Base-by-base conservation (phyloP, 352 stramenopile genomes). In the Globisporangium parvum region DNA sequence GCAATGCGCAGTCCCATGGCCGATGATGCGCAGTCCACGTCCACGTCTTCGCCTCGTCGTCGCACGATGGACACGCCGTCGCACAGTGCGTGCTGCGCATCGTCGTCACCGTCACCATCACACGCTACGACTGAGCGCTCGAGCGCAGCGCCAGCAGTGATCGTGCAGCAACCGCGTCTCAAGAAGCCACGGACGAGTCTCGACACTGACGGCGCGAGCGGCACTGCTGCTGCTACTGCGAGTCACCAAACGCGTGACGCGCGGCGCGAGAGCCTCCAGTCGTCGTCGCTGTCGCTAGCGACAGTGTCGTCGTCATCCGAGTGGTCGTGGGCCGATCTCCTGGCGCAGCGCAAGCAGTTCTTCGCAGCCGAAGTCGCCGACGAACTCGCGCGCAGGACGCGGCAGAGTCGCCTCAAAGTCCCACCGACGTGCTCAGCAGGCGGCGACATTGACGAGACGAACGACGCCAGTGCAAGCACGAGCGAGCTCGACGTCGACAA, bases 291-390 rank as follows among this genome's bases (percentile, higher is more conserved):
- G 24, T 33, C 26, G 15, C 42, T 12, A 21, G 10, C 21, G 18
- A 51, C 28, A 28, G n/a, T 6, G 18, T 46, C 41, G 18, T 37
- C 53, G 46, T 24, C 51, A 2, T 37, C 33, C 41, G 42, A 68
- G 41, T 86, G 71, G 73, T 77, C 71, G 39, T 63, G 80, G 35
- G 48, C 60, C 6, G 67, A 81, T 39, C 72, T 84, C 64, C 23
- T 60, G 21, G 62, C 64, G 26, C 66, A 76, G 31, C 65, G 73
- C 23, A 51, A 71, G 31, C 60, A 68, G 21, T 82, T 66, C 63
- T 80, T 84, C 35, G 53, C 63, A 6, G 65, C 77, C 58, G 66
- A 80, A 66, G 64, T 75, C 8, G 60, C 74, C 21, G 59, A 70
- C 18, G 69, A 78, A 35, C 48, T 45, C 35, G 66, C 67, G 31